Evolutionary conservation across 768 basidiomycete genomes (phyloP).

Genomic region (Cubamyces sp.): DNA sequence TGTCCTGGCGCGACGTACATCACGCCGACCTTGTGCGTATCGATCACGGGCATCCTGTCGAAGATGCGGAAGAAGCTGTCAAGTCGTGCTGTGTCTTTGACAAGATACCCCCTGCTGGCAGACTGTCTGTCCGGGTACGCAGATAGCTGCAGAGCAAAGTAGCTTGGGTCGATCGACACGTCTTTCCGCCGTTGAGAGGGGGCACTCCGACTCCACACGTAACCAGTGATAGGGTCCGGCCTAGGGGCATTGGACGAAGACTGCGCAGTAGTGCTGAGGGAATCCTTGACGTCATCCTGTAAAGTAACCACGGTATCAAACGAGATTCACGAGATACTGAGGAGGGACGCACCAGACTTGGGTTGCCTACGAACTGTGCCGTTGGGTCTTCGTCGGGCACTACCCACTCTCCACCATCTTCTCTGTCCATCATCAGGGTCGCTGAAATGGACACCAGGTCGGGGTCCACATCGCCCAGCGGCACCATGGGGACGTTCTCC

Average conservation of each 20-base stretch:
- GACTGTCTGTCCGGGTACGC: conserved; percentile 62
- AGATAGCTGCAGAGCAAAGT: conserved; percentile 85
- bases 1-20: conserved; percentile 96
- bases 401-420: conserved; percentile 27
- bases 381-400: not conserved
- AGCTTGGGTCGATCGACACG: conserved; percentile 82
- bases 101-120: conserved; percentile 48
- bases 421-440: conserved; percentile 71
- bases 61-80: conserved; percentile 65
- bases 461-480: conserved; percentile 82
- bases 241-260: conserved; percentile 35
- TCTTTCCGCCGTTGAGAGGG: conserved; percentile 90
- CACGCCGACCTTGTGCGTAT: conserved; percentile 95
- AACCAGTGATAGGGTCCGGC: conserved; percentile 81
- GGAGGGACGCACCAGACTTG: conserved; percentile 16
- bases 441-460: conserved; percentile 76
- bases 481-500: conserved; percentile 88
- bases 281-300: conserved; percentile 20
- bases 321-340: conserved; percentile 1
- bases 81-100: conserved; percentile 57
- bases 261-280: conserved; percentile 8
- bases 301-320: conserved; percentile 21
- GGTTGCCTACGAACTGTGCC: conserved; percentile 10
- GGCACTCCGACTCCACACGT: conserved; percentile 85
- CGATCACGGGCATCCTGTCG: conserved; percentile 90